A percentile compares a stretch with the other conserved stretches of the same genome.
These are phyloP conservation scores for Monosporascus sp. DNA, from an alignment of 2,329 filamentous ascomycete genomes.

Conservation along the genomic window DNA sequence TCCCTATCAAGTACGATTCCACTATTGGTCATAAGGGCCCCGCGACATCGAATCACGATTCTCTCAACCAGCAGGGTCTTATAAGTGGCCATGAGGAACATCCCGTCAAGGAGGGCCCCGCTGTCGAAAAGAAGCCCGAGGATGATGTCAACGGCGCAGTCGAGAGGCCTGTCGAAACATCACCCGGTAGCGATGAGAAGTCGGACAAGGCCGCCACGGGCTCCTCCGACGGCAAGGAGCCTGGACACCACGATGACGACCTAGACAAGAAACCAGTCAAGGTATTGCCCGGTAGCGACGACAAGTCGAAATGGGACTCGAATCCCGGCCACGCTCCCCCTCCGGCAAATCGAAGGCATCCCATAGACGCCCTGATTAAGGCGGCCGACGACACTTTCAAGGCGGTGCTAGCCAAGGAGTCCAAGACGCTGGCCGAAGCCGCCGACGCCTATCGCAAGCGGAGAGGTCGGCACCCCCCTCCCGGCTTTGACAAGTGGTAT, in stretches of 20 bases:
- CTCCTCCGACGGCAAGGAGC: too few species aligned
- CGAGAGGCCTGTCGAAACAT: too few species aligned
- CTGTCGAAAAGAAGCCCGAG: neutral
- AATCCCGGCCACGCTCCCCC: slow-evolving; percentile 9
- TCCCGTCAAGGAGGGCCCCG: neutral
- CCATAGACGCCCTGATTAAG: slow-evolving; percentile 40
- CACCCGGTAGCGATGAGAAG: too few species aligned
- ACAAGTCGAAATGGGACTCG: neutral
- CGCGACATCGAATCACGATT: neutral
- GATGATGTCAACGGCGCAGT: too few species aligned
- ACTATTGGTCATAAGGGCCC: neutral
- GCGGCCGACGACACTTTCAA: slow-evolving; percentile 33
- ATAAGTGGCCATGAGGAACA: neutral
- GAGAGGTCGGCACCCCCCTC: slow-evolving; percentile 44
- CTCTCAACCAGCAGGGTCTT: neutral
- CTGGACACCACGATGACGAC: neutral
- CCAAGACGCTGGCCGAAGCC: slow-evolving; percentile 36
- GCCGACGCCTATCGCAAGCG: slow-evolving; percentile 39
- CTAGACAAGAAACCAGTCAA: neutral
- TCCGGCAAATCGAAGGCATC: slow-evolving; percentile 24
- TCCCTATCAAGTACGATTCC: slow-evolving; percentile 8
- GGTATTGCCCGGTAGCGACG: neutral
- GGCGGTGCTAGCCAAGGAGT: slow-evolving; percentile 33
- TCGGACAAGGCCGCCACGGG: too few species aligned
- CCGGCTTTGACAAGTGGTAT: slow-evolving; percentile 43